phyloP scores from a whole-genome alignment of 495 filamentous ascomycete genomes.

The Penicillium atrosanguineum region DNA sequence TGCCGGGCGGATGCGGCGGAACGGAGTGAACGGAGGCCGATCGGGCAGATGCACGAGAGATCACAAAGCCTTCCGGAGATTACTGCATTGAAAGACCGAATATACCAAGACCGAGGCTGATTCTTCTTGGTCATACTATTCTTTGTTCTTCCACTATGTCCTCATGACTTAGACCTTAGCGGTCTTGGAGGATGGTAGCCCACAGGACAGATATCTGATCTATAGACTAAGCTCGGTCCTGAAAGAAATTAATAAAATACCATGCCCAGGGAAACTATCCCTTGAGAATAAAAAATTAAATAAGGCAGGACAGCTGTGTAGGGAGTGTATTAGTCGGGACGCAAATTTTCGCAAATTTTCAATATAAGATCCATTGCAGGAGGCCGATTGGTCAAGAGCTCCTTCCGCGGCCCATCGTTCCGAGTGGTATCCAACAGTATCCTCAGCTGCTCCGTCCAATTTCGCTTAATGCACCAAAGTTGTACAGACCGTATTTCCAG shows the following conservation, averaged over 20 bases:
- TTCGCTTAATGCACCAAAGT: slow-evolving; percentile 33
- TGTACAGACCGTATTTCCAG: slow-evolving; percentile 16
- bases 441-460: slow-evolving; percentile 32
- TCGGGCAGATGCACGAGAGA: slow-evolving; percentile 20
- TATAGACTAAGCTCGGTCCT: background rate
- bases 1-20: slow-evolving; percentile 37
- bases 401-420: slow-evolving; percentile 14
- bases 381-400: slow-evolving; percentile 15
- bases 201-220: background rate
- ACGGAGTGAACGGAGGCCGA: slow-evolving; percentile 33
- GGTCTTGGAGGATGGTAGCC: too few species aligned
- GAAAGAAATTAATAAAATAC: background rate
- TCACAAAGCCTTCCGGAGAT: slow-evolving; percentile 22
- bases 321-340: background rate
- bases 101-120: background rate
- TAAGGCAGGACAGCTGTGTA: background rate
- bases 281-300: background rate
- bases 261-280: background rate
- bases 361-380: slow-evolving; percentile 21
- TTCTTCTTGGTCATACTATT: background rate
- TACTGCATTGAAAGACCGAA: background rate
- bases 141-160: background rate
- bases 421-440: slow-evolving; percentile 27
- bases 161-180: too few species aligned
- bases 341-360: slow-evolving; percentile 16